Base-by-base conservation (phyloP, 257 asterid genomes). In the Nicotiana tabacum region DNA sequence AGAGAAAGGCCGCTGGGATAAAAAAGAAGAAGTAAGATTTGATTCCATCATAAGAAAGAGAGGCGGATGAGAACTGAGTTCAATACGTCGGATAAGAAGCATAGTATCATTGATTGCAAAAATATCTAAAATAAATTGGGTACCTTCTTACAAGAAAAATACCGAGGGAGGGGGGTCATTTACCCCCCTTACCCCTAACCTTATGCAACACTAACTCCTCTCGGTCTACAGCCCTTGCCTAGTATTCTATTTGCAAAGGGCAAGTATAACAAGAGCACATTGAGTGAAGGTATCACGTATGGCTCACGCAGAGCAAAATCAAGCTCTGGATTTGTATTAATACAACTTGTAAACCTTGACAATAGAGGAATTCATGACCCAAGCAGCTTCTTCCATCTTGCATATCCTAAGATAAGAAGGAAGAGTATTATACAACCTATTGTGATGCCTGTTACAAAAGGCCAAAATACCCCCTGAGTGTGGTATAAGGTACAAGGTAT, bases 361-460 rank as follows among this genome's bases (percentile, higher is more conserved):
- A 70, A 13, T 24, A 48, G 64, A 78, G 84, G 66, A 21, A 64
- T 68, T 87, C 86, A 95, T 61, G 95, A 87, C n/a, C 98, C 97
- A 70, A 95, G 92, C 78, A 95, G 93, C 91, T 95, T 95, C 94
- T 93, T 95, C 93, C 96, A 92, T 83, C 95, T 89, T 15, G 98
- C 98, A 57, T 93, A 95, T 35, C 93, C 95, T 33, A 91, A 61
- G 51, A 93, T 85, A 66, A 95, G 83, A 62, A 95, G 15, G 86
- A 95, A 95, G 37, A 95, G 69, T 58, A 90, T 4, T 39, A 92
- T 78, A 69, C 87, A 83, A 33, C 66, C 87, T 32, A 86, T 90
- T 18, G 98, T 88, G 87, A 87, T 66, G 33, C 77, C 58, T 10
- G 84, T 86, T 32, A 90, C 94, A 35, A 85, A 80, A 0, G 48